Evolutionary conservation across 2,329 filamentous ascomycete genomes (phyloP), one percentile per base, ranked within the genome.

Genomic region (Pseudocercospora cruenta): DNA sequence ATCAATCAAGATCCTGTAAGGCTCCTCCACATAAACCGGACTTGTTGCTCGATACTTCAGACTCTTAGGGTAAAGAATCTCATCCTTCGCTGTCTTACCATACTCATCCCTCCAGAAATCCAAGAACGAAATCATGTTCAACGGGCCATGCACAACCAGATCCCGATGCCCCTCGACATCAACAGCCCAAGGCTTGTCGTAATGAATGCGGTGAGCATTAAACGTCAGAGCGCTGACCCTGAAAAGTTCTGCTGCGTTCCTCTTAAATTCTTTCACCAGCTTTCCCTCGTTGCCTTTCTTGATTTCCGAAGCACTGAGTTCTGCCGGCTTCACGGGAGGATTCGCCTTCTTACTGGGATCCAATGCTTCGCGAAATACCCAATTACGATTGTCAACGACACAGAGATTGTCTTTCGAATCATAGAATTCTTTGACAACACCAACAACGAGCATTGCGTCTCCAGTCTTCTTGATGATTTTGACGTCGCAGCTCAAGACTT

Each of bases 171-270:
- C 67, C 47, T 69, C 67, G 8, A 69, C 67, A 28, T 69, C 57
- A 2, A 62, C 55, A 5, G 55, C 58, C 67, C 67, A 69, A 8
- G 60, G 54, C 21, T 51, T 58, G 10, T 66, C 65, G 47, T 67
- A 69, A 55, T 69, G 67, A 26, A 69, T 67, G 1, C 65, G 65
- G 49, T 69, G 67, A 8, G 64, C 64, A 54, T 69, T 69, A 51
- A 67, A 69, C 2, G 67, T 69, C 62, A 69, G 47, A 2, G 64
- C 67, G 2, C 58, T 63, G 14, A 69, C 59, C 1, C 67, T 58
- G 53, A 69, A 69, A 3, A 69, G 58, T 9, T 55, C 47, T 2
- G 65, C 54, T 2, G 62, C 24, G n/a, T 53, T 45, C 9, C 58
- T 51, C 9, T 33, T 43, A 53, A 69, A 67, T 1, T 57, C 22